These are phyloP conservation scores for Metarhizium robertsii DNA, from an alignment of 2,329 filamentous ascomycete species.

Conservation along the genomic window DNA sequence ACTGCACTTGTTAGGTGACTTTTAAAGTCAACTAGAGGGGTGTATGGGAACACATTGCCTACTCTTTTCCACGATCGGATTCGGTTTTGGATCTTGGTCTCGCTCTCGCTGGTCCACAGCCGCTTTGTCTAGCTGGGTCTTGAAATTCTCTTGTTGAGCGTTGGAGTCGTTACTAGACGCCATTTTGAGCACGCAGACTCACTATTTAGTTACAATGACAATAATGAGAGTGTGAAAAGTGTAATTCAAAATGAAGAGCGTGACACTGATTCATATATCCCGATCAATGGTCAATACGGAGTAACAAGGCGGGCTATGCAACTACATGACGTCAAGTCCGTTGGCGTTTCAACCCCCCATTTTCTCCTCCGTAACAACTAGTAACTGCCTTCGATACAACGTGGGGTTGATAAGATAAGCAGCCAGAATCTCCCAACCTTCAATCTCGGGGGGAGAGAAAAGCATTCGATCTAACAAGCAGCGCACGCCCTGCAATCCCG, in stretches of 20 bases:
- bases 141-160: constrained; percentile 24
- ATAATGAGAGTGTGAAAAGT: no score
- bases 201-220: no score
- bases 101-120: constrained; percentile 24
- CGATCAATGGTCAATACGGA: not conserved
- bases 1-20: constrained; percentile 17
- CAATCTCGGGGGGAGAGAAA: not conserved
- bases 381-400: not conserved
- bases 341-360: not conserved
- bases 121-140: constrained; percentile 33
- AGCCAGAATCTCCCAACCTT: not conserved
- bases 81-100: constrained; percentile 17
- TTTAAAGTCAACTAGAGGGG: not conserved
- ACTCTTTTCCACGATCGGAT: constrained; percentile 36
- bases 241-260: no score
- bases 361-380: not conserved
- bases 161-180: constrained; percentile 2
- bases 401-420: not conserved
- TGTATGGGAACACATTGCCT: constrained; percentile 1
- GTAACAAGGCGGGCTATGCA: not conserved
- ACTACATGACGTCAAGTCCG: not conserved
- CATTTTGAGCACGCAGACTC: constrained; percentile 4
- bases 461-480: not conserved
- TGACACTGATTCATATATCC: not conserved
- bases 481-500: no score